Conservation (phyloP, 768 basidiomycete genomes). For the Lanmaoa rubissima region DNA sequence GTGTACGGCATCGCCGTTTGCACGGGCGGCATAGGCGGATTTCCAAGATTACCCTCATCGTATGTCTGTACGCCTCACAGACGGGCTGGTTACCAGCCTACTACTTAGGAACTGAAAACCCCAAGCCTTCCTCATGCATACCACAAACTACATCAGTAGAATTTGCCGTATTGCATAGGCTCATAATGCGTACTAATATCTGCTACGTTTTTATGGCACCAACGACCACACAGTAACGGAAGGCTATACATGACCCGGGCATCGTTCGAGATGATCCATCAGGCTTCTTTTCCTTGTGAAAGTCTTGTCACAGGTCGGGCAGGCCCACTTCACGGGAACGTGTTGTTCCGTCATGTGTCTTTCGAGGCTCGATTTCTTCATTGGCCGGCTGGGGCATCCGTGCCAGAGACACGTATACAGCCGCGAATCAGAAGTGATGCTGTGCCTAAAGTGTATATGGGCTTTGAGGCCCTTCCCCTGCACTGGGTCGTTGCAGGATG, state of each 20-base stretch:
- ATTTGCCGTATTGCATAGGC: no score
- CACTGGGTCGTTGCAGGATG: slow-evolving; percentile 1
- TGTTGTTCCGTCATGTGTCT: slow-evolving; percentile 5
- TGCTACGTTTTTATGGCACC: no score
- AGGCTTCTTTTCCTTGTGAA: slow-evolving; percentile 5
- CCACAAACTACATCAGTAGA: no score
- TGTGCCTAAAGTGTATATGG: neutral
- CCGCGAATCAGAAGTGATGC: neutral
- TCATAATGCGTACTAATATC: no score
- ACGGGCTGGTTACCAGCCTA: no score
- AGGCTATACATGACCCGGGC: neutral
- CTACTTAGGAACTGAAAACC: no score
- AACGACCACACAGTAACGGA: neutral
- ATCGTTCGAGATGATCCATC: neutral
- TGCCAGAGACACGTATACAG: neutral
- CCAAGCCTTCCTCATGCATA: no score
- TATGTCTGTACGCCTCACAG: no score
- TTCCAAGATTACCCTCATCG: no score
- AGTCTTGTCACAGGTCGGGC: neutral
- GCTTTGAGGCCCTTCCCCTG: neutral
- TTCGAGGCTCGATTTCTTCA: slow-evolving; percentile 6
- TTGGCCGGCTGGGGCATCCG: neutral
- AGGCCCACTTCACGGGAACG: neutral
- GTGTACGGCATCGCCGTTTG: neutral
- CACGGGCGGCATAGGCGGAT: neutral